Percentiles rank a stretch among this genome's conserved stretches.
Evolutionary conservation across 2,329 filamentous ascomycete species (phyloP).

Genomic region (Cercospora nicotianae): DNA sequence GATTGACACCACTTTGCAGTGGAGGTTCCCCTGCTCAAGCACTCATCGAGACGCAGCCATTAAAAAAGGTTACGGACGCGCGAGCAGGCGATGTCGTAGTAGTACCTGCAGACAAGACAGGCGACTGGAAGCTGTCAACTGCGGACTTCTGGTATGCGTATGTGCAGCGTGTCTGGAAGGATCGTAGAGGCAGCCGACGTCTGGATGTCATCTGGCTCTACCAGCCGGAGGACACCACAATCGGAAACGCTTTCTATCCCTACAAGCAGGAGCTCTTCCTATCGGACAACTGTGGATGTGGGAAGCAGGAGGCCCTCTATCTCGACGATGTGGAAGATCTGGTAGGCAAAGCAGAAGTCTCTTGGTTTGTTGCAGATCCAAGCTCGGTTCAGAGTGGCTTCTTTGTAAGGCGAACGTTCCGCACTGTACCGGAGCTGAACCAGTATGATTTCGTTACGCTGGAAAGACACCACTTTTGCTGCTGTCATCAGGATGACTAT

Average conservation of each 20-base stretch:
- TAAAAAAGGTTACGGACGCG: constrained; percentile 31
- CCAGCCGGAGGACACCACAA: constrained; percentile 67
- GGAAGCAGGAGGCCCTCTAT: constrained; percentile 49
- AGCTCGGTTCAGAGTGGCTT: constrained; percentile 49
- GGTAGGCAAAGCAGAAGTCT: constrained; percentile 57
- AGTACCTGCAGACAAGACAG: constrained; percentile 49
- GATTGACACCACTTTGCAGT: constrained; percentile 29
- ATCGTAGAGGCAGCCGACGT: constrained; percentile 38
- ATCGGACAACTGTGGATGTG: constrained; percentile 73
- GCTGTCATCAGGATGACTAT: constrained; percentile 35
- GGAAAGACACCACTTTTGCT: constrained; percentile 52
- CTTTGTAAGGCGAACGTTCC: constrained; percentile 71
- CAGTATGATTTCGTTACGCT: constrained; percentile 62
- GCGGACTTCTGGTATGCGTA: constrained; percentile 66
- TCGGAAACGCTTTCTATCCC: constrained; percentile 66
- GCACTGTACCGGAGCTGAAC: constrained; percentile 49
- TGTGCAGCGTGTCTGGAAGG: constrained; percentile 57
- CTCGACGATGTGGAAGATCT: constrained; percentile 62
- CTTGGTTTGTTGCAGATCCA: constrained; percentile 57
- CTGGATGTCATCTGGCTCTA: constrained; percentile 76
- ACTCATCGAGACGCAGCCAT: not conserved
- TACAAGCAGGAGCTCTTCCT: constrained; percentile 73
- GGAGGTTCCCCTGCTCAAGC: not conserved
- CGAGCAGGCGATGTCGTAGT: constrained; percentile 53
- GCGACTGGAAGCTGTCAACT: constrained; percentile 55